Percentiles rank a stretch among this genome's conserved stretches.
These are phyloP conservation scores for Aspergillus texensis DNA, from an alignment of 2,329 filamentous ascomycete species.

Conservation along the genomic window DNA sequence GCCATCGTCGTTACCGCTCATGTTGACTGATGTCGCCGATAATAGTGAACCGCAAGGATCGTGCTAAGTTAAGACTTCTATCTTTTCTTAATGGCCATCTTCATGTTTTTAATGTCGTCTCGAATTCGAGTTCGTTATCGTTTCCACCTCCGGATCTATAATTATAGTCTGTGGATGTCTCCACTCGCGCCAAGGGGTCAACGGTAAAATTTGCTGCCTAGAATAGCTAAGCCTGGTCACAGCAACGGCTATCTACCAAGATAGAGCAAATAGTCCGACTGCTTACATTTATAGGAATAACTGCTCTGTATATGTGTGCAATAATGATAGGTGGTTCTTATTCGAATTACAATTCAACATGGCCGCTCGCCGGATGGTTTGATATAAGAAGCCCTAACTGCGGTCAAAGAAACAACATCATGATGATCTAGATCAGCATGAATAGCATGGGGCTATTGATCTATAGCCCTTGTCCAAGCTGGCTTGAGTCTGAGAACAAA, in stretches of 20 bases:
- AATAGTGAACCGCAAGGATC: not conserved
- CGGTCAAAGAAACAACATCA: not conserved
- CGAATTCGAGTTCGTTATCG: slow-evolving; percentile 22
- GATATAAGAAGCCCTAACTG: not conserved
- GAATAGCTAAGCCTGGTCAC: not conserved
- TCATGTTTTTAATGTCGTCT: not conserved
- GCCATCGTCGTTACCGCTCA: slow-evolving; percentile 1
- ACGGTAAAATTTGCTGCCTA: not conserved
- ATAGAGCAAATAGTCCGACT: not conserved
- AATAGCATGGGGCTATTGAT: not conserved
- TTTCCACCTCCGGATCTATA: slow-evolving; percentile 4
- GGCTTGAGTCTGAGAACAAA: not conserved
- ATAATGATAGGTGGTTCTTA: not conserved
- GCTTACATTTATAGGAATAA: not conserved
- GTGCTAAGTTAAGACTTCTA: not conserved
- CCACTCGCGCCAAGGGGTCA: not conserved
- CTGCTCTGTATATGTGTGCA: no score
- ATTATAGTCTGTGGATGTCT: not conserved
- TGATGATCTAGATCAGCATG: not conserved
- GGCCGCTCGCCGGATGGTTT: not conserved
- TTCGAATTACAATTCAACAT: not conserved
- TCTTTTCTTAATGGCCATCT: not conserved
- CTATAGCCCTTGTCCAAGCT: not conserved
- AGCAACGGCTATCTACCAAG: not conserved
- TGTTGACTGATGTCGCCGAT: not conserved